Conservation (phyloP, 768 basidiomycete species). For the Lactarius trivialis region DNA sequence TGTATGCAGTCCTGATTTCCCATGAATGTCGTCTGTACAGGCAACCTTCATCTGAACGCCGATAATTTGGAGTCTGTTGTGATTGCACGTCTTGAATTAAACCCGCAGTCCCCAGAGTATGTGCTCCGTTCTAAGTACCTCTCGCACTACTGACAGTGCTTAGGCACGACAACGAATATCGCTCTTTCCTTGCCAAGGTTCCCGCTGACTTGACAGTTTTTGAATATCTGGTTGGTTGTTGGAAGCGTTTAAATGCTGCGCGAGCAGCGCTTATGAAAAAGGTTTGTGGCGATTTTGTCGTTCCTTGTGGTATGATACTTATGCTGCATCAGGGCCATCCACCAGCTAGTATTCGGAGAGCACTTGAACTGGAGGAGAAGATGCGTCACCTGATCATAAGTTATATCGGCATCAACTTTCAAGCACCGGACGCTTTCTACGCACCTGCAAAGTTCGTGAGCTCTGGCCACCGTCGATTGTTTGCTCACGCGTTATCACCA, state of each 20-base stretch:
- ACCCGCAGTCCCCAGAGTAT: constrained; percentile 16
- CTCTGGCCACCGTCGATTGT: background rate
- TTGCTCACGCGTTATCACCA: constrained; percentile 26
- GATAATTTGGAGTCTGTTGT: constrained; percentile 22
- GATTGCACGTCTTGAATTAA: constrained; percentile 21
- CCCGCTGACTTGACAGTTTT: constrained; percentile 75
- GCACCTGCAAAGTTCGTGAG: constrained; percentile 66
- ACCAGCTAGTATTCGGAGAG: constrained; percentile 55
- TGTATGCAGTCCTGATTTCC: background rate
- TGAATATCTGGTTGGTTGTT: constrained; percentile 85
- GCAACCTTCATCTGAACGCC: constrained; percentile 11
- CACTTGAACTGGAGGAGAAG: constrained; percentile 61
- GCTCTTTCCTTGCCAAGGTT: constrained; percentile 67
- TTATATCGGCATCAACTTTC: constrained; percentile 82
- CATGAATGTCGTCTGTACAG: background rate
- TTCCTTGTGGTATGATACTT: background rate
- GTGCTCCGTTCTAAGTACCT: constrained; percentile 16
- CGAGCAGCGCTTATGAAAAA: constrained; percentile 53
- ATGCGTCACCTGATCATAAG: constrained; percentile 78
- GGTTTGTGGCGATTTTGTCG: constrained; percentile 33
- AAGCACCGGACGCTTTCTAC: constrained; percentile 93
- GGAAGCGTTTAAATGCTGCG: constrained; percentile 74
- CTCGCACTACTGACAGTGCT: background rate
- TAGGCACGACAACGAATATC: constrained; percentile 71
- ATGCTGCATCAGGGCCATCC: constrained; percentile 45